Base-by-base conservation (phyloP, 768 basidiomycete species). In the Macrolepiota albuminosa region DNA sequence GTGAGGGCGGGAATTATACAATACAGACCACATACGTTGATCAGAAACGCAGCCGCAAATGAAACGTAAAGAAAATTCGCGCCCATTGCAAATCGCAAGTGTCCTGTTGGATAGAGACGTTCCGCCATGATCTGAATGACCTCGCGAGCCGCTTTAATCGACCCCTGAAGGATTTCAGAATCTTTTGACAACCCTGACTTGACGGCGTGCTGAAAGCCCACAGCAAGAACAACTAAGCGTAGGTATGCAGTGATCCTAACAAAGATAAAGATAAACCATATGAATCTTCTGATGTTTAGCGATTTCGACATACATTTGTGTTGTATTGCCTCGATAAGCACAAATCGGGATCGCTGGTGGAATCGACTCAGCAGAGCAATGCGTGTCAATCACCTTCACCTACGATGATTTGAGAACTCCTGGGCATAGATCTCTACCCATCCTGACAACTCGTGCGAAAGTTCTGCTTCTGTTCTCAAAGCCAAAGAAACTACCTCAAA, bases 1-100 rank as follows among this genome's bases (percentile, higher is more conserved):
- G 29, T 58, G 37, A 47, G 29, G 58, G 56, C 34, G 57, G 40
- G 49, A 47, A 48, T 13, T 16, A 29, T 46, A 13, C 40, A 48
- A 55, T 7, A n/a, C 29, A 57, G 21, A 55, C 26, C 9, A 42
- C 79, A 63, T 65, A 86, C 84, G 70, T 86, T 85, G 54, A 86
- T 73, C 26, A 87, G 71, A 65, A 85, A 85, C 2, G 84, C 84
- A 3, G 83, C 78, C 9, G 84, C 84, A 64, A 84, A 87, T 6
- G 84, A 77, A 11, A 83, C 76, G 59, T 78, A 81, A 13, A 82
- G 71, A 59, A 81, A 81, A 61, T 77, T 73, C 16, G 80, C 75
- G 55, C 78, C 83, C 72, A 86, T 80, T 3, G 83, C 84, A 65
- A 77, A 84, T 11, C 82, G 79, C 29, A 86, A 71, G 62, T 78